Conservation (phyloP, 352 stramenopile species). For the Stramenopiles sp. region DNA sequence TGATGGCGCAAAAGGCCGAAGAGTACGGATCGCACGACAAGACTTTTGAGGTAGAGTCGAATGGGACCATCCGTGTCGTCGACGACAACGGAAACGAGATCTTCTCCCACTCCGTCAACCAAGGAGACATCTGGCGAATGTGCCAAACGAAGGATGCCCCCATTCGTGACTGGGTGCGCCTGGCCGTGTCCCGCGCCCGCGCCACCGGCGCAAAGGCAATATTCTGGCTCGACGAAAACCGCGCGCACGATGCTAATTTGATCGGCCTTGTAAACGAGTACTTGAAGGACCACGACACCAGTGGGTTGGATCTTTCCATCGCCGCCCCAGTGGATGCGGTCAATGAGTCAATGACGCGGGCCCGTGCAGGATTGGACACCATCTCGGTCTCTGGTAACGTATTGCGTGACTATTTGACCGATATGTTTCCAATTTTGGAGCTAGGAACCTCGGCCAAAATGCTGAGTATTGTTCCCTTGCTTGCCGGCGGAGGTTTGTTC, state of each 20-base stretch:
- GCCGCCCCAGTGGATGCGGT: constrained; percentile 45
- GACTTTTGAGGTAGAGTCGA: constrained; percentile 39
- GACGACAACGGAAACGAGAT: constrained; percentile 14
- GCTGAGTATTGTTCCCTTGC: constrained; percentile 48
- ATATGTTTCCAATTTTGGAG: constrained; percentile 55
- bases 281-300: constrained; percentile 41
- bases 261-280: constrained; percentile 38
- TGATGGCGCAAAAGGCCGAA: constrained; percentile 51
- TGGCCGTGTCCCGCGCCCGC: constrained; percentile 37
- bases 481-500: constrained; percentile 44
- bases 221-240: constrained; percentile 50
- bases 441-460: constrained; percentile 53
- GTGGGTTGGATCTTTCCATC: constrained; percentile 44
- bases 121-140: constrained; percentile 51
- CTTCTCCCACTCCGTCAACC: constrained; percentile 36
- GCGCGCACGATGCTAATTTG: constrained; percentile 38
- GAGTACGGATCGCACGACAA: constrained; percentile 59
- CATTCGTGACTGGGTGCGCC: constrained; percentile 46
- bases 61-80: constrained; percentile 26
- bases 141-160: constrained; percentile 48
- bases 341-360: constrained; percentile 32
- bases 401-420: constrained; percentile 50
- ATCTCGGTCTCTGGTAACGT: constrained; percentile 57
- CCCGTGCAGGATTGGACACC: constrained; percentile 38
- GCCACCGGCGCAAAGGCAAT: constrained; percentile 35